phyloP scores from a whole-genome alignment of 805 yeast species.

The Candida adriatica region DNA sequence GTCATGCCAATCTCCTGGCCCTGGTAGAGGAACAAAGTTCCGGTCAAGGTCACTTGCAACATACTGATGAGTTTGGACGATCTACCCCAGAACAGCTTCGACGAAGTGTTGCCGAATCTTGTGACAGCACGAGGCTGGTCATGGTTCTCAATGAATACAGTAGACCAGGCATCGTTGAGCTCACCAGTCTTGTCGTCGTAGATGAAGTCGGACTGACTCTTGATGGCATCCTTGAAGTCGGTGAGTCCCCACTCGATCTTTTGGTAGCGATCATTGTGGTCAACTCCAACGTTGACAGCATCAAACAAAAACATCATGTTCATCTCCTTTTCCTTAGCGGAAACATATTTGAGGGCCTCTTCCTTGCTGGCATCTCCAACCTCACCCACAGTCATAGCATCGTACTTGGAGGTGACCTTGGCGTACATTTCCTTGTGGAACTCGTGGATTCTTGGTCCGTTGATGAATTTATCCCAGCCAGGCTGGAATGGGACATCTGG shows the following conservation, averaged over 20 bases:
- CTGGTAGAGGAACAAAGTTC: slow-evolving; percentile 51
- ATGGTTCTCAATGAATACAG: slow-evolving; percentile 48
- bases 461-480: slow-evolving; percentile 26
- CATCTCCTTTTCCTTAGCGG: slow-evolving; percentile 31
- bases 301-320: slow-evolving; percentile 34
- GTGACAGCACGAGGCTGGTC: slow-evolving; percentile 50
- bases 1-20: slow-evolving; percentile 58
- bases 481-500: slow-evolving; percentile 37
- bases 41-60: slow-evolving; percentile 40
- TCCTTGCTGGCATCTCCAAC: slow-evolving; percentile 38
- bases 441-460: slow-evolving; percentile 54
- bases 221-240: slow-evolving; percentile 36
- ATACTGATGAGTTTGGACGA: slow-evolving; percentile 44
- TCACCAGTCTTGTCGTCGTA: slow-evolving; percentile 25
- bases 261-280: slow-evolving; percentile 29
- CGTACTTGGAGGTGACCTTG: slow-evolving; percentile 37
- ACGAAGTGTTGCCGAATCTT: slow-evolving; percentile 41
- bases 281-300: slow-evolving; percentile 32
- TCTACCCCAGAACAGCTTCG: slow-evolving; percentile 24
- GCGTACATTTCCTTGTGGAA: slow-evolving; percentile 45
- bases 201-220: slow-evolving; percentile 30
- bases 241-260: slow-evolving; percentile 28
- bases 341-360: slow-evolving; percentile 36
- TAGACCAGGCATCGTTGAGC: slow-evolving; percentile 48
- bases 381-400: slow-evolving; percentile 54